Base-by-base conservation (phyloP, 2,329 filamentous ascomycete species). In the Fusarium pseudocircinatum region DNA sequence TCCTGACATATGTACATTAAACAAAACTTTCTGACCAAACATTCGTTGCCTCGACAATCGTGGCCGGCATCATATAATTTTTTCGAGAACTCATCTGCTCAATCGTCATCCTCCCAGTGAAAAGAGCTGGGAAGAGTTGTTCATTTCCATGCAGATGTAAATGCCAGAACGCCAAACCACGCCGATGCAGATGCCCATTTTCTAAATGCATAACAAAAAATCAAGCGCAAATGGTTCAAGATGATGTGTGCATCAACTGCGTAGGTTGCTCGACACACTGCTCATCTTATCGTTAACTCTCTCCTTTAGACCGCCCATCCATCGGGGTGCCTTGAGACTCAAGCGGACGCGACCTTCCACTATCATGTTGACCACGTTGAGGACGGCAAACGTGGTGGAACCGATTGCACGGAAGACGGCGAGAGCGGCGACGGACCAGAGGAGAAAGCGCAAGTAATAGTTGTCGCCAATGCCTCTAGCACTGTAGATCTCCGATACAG, bases 401-500 rank as follows among this genome's bases (percentile, higher is more conserved):
- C 96, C 96, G 4, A 98, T 81, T 2, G 94, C 95, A 72, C 96
- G 90, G 87, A 99, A 97, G 12, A 96, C 85, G 3, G 97, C 96
- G 32, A 99, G 84, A 0, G 88, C 88, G 0, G 96, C 96, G 20
- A 99, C 96, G 36, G 89, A 86, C 96, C 96, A 99, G 28, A 99
- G 88, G 79, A 99, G 94, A 83, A 98, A 96, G 40, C 91, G 92
- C 47, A 99, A 88, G 82, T 99, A 99, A 80, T 93, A 91, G 85
- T 99, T 99, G 77, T 92, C 88, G 12, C 91, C 91, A 57, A 97
- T 91, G 44, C 90, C 85, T 53, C 87, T 89, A 68, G 88, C 87
- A 50, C 89, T 89, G 83, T 98, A 99, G 7, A 93, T 91, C 83
- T 99, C 96, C 10, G 90, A 93, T 20, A 98, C 92, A 4, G 93